Conservation (phyloP, 805 yeast species). For the Candida patagonica region DNA sequence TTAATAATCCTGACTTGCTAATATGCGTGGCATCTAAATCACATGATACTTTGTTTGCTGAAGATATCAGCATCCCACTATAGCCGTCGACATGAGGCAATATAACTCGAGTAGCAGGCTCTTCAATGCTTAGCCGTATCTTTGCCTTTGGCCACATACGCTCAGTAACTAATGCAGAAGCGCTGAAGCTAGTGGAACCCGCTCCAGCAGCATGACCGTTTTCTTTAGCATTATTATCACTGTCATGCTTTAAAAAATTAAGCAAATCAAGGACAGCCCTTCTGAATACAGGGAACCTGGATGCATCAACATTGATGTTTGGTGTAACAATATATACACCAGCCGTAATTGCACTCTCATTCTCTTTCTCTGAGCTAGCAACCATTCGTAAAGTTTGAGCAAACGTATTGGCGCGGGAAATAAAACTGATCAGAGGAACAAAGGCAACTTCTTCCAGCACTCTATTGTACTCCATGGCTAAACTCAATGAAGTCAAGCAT, state of each 20-base stretch:
- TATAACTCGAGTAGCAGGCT: conserved; percentile 26
- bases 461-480: conserved; percentile 23
- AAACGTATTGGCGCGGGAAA: conserved; percentile 29
- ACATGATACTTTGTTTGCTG: conserved; percentile 26
- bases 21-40: conserved; percentile 25
- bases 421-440: conserved; percentile 29
- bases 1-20: conserved; percentile 8
- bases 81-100: conserved; percentile 11
- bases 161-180: no score
- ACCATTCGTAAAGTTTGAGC: conserved; percentile 27
- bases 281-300: conserved; percentile 27
- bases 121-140: conserved; percentile 25
- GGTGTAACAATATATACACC: conserved; percentile 29
- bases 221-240: not conserved
- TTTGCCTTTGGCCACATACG: conserved; percentile 20
- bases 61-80: conserved; percentile 26
- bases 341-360: conserved; percentile 24
- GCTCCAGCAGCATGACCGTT: not conserved
- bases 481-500: conserved; percentile 26
- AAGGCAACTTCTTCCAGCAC: conserved; percentile 31
- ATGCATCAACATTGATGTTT: conserved; percentile 29
- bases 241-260: not conserved
- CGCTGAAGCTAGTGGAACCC: conserved; percentile 1
- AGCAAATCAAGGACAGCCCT: conserved; percentile 10
- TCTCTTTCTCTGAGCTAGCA: conserved; percentile 11